phyloP scores from a whole-genome alignment of 140 eudicot species.

The Oenanthe javanica region DNA sequence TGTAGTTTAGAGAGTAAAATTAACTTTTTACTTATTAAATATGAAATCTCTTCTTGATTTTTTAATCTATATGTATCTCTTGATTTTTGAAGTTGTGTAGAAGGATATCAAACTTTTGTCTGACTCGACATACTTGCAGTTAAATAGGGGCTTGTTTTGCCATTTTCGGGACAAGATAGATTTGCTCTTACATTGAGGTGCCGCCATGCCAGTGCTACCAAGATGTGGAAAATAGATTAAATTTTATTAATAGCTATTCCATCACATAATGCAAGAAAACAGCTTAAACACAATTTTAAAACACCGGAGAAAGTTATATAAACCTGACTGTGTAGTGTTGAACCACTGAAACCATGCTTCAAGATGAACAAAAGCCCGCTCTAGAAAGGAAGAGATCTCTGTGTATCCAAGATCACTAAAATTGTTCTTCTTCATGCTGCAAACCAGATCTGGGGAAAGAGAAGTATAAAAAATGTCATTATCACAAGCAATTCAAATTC shows the following conservation, averaged over 20 bases:
- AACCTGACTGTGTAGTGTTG: constrained; percentile 93
- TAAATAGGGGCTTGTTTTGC: neutral
- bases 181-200: neutral
- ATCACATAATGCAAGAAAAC: neutral
- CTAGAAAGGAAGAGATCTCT: constrained; percentile 62
- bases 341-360: constrained; percentile 99
- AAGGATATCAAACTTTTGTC: neutral
- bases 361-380: constrained; percentile 72
- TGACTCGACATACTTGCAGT: neutral
- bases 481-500: neutral
- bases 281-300: neutral
- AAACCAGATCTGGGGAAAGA: constrained; percentile 56
- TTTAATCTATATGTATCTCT: neutral
- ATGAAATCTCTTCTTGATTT: neutral
- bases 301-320: neutral
- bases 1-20: neutral
- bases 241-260: neutral
- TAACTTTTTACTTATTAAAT: neutral
- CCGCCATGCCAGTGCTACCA: neutral
- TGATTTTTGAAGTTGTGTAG: neutral
- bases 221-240: neutral
- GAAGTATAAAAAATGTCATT: neutral
- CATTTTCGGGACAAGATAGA: neutral
- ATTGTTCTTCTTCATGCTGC: constrained; percentile 50
- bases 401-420: constrained; percentile 40